These are phyloP conservation scores for Phytophthora syringae DNA, from an alignment of 352 stramenopile genomes.

Conservation along the genomic window DNA sequence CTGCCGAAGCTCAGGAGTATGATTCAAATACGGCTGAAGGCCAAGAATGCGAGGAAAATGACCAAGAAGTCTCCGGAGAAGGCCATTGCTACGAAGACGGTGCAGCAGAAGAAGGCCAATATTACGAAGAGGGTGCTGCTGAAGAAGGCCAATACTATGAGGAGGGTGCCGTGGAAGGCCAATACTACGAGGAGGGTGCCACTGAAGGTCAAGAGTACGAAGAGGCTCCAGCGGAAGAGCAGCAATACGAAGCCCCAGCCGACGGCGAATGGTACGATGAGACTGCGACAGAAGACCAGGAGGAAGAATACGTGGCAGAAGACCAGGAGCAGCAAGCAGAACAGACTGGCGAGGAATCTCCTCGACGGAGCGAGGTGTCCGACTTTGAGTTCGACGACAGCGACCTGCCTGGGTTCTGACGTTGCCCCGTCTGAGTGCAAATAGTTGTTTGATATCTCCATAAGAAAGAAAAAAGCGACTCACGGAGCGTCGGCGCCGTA, in stretches of 20 bases:
- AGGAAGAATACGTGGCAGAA: constrained; percentile 18
- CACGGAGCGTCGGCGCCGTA: constrained; percentile 24
- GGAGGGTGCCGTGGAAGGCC: constrained; percentile 3
- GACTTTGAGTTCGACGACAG: constrained; percentile 70
- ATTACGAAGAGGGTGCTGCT: constrained; percentile 4
- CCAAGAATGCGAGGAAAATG: constrained; percentile 25
- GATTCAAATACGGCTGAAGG: constrained; percentile 12
- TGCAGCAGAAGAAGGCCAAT: neutral
- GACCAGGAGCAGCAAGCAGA: constrained; percentile 16
- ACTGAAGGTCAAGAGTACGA: constrained; percentile 17
- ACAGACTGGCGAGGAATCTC: constrained; percentile 19
- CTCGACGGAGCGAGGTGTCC: constrained; percentile 41
- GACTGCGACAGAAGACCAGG: constrained; percentile 7
- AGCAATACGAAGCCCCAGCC: constrained; percentile 3
- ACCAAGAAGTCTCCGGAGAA: constrained; percentile 1
- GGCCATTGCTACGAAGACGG: constrained; percentile 9
- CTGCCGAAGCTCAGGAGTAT: constrained; percentile 13
- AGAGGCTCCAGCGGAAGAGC: constrained; percentile 1
- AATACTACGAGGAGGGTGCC: constrained; percentile 13
- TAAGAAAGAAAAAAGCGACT: too few relatives aligned
- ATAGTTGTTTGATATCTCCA: constrained; percentile 19
- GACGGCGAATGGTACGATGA: constrained; percentile 22
- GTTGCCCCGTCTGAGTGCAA: constrained; percentile 11
- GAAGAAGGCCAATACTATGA: constrained; percentile 5
- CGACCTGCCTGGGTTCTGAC: constrained; percentile 60